These are phyloP conservation scores for Fusarium drepaniforme DNA, from an alignment of 2,329 filamentous ascomycete genomes.

Conservation along the genomic window DNA sequence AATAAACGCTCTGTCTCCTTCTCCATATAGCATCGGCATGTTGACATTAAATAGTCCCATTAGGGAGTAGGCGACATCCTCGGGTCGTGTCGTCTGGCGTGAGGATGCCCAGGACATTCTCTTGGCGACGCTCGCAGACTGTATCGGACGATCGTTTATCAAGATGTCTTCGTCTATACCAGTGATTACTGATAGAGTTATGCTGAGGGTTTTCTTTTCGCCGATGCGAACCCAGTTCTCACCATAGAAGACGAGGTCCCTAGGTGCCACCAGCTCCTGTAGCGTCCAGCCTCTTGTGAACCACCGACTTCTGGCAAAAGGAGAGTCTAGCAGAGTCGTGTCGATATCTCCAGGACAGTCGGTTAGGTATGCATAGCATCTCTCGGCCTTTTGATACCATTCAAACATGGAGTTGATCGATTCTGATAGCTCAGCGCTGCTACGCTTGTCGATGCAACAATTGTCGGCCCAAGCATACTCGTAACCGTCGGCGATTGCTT, in stretches of 20 bases:
- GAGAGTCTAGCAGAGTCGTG: background rate
- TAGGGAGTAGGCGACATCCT: background rate
- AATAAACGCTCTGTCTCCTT: background rate
- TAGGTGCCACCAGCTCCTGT: slow-evolving; percentile 4
- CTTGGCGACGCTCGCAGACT: background rate
- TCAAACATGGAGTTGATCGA: slow-evolving; percentile 11
- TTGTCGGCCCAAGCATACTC: slow-evolving; percentile 41
- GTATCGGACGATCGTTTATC: background rate
- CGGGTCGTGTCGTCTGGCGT: background rate
- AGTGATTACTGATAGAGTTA: background rate
- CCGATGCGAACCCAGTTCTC: slow-evolving; percentile 6
- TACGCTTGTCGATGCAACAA: slow-evolving; percentile 42
- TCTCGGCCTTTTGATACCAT: background rate
- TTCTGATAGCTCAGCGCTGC: slow-evolving; percentile 30
- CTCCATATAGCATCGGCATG: slow-evolving; percentile 3
- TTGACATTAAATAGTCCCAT: background rate
- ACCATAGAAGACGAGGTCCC: slow-evolving; percentile 8
- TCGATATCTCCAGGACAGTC: slow-evolving; percentile 4
- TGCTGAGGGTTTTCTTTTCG: background rate
- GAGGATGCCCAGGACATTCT: slow-evolving; percentile 22
- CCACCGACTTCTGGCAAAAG: slow-evolving; percentile 26
- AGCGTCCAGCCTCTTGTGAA: slow-evolving; percentile 29
- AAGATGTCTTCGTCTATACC: slow-evolving; percentile 1
- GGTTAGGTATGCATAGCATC: background rate
- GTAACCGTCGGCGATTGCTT: background rate